Evolutionary conservation across 2,329 filamentous ascomycete species (phyloP), one percentile per base, ranked within the genome.

Genomic region (Proliferodiscus dingleyae): DNA sequence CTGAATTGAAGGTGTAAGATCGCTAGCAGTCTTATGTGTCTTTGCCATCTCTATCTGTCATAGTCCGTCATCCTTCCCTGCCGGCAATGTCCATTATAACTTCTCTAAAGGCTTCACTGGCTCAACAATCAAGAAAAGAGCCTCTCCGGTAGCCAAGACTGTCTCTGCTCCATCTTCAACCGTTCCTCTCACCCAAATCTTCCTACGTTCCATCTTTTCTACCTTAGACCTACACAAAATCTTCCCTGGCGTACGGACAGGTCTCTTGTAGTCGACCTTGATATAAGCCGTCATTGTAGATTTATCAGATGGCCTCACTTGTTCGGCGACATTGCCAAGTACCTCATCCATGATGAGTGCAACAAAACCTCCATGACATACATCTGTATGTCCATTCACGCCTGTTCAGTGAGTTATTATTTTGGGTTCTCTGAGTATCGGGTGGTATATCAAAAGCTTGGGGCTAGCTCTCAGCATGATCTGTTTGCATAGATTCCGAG

Each of bases 331-430:
- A 24, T 30, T 49, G 0, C 57, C 57, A 56, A 77, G 71, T 7
- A 68, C 64, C 56, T 84, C 80, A 56, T 85, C 81, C 8, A 84
- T 57, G 13, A 84, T 55, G 0, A 74, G 69, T 3, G 71, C 71
- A 2, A 78, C 68, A 30, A 83, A 71, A 1, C 81, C 81, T 18
- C 81, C 80, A 58, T 85, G 80, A n/a, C 68, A 65, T 2, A 77
- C 68, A 8, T 69, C 64, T 2, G 72, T 62, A 56, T 77, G 74
- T 1, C 80, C 80, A 52, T 78, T 77, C 28, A 83, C 51, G n/a
- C n/a, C n/a, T n/a, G n/a, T n/a, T n/a, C n/a, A n/a, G n/a, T n/a
- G n/a, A n/a, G n/a, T n/a, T n/a, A n/a, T n/a, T n/a, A n/a, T n/a
- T n/a, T n/a, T n/a, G n/a, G n/a, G n/a, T n/a, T n/a, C n/a, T n/a